phyloP scores from a whole-genome alignment of 768 basidiomycete species.

The Lactifluus hygrophoroides region DNA sequence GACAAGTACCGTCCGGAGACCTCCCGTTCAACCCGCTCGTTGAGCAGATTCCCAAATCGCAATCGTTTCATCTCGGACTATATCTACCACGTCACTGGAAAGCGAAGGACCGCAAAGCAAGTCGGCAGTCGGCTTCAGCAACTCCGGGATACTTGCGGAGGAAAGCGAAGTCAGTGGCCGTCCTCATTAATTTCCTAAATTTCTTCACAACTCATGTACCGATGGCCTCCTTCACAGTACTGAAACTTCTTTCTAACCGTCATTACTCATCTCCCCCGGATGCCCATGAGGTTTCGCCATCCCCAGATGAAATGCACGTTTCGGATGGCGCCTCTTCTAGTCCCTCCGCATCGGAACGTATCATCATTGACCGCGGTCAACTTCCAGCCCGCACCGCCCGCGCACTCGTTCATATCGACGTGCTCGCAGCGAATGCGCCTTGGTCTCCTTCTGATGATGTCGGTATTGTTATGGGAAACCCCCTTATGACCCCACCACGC shows the following conservation, averaged over 20 bases:
- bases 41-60: conserved; percentile 70
- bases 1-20: conserved; percentile 65
- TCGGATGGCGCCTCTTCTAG: conserved; percentile 13
- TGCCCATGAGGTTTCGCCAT: conserved; percentile 10
- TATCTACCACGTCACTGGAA: conserved; percentile 60
- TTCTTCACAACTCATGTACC: conserved; percentile 7
- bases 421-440: conserved; percentile 13
- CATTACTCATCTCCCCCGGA: conserved; percentile 15
- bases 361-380: conserved; percentile 14
- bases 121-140: conserved; percentile 77
- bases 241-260: conserved; percentile 22
- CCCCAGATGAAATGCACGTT: conserved; percentile 11
- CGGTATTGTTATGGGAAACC: conserved; percentile 17
- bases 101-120: conserved; percentile 66
- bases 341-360: conserved; percentile 14
- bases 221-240: conserved; percentile 11
- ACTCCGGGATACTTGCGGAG: conserved; percentile 64
- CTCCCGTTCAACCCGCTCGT: conserved; percentile 60
- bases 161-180: conserved; percentile 52
- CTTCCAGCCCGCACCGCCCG: conserved; percentile 30
- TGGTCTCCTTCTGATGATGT: conserved; percentile 20
- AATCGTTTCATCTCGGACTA: conserved; percentile 77
- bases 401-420: conserved; percentile 22
- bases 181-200: conserved; percentile 15
- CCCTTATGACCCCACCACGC: conserved; percentile 16